Percentiles rank a stretch among this genome's conserved stretches.
Evolutionary conservation across 2,329 filamentous ascomycete genomes (phyloP).

Genomic region (Aspergillus sp.): DNA sequence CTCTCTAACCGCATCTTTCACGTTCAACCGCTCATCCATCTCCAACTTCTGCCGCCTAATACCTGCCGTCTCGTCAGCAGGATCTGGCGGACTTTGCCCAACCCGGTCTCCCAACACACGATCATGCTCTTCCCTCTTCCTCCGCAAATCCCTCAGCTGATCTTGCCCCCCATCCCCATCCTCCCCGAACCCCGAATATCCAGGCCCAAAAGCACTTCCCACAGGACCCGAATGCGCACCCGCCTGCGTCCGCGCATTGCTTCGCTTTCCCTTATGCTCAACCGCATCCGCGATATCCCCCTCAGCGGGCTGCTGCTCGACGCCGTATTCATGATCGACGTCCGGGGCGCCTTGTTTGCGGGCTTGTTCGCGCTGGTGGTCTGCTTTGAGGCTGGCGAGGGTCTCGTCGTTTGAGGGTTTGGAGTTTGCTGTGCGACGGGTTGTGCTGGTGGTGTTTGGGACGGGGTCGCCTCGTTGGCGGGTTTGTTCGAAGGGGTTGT

Average conservation of each 20-base stretch:
- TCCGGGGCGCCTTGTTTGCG: constrained; percentile 13
- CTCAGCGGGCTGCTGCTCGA: constrained; percentile 31
- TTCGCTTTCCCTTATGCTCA: constrained; percentile 15
- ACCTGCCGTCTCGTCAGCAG: constrained; percentile 15
- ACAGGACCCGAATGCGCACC: constrained; percentile 31
- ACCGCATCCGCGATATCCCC: constrained; percentile 30
- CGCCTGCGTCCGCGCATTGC: constrained; percentile 18
- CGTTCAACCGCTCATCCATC: constrained; percentile 23
- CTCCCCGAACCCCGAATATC: constrained; percentile 26
- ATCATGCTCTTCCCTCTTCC: constrained; percentile 30
- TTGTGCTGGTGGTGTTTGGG: constrained; percentile 10
- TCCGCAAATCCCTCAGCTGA: constrained; percentile 25
- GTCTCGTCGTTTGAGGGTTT: constrained; percentile 22
- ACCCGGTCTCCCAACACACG: constrained; percentile 21
- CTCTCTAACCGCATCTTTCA: constrained; percentile 19
- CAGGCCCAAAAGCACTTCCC: constrained; percentile 22
- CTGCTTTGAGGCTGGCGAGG: constrained; percentile 12
- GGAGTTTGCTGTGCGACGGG: constrained; percentile 19
- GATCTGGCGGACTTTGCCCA: constrained; percentile 13
- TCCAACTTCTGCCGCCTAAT: constrained; percentile 21
- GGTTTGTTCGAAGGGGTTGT: constrained; percentile 20
- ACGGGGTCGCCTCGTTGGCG: constrained; percentile 20
- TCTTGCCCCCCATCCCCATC: constrained; percentile 12
- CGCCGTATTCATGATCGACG: constrained; percentile 29
- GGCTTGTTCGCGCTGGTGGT: constrained; percentile 11